Base-by-base conservation (phyloP, 345 rosid species). In the Hibiscus mutabilis region DNA sequence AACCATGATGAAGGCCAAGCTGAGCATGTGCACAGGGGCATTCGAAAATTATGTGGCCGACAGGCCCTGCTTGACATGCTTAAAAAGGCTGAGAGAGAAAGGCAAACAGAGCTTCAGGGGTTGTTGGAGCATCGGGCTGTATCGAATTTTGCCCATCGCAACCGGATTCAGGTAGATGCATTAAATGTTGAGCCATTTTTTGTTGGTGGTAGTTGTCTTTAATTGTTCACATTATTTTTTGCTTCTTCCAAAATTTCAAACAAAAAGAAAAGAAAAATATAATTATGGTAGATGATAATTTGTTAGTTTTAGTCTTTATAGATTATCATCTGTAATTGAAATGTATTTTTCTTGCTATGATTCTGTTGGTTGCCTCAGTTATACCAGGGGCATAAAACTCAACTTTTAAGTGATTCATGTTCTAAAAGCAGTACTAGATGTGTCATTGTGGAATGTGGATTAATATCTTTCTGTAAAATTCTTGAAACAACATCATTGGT, bases 61-160 rank as follows among this genome's bases (percentile, higher is more conserved):
- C 98, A 94, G 78, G 93, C 86, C 73, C 70, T 88, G 75, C 86
- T 94, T 74, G 98, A 94, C 76, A 91, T 91, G 97, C 66, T 91
- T 66, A 87, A 87, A 77, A 88, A 85, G 84, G 87, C 88, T 57
- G 95, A 91, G 80, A 80, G 83, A 76, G 98, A 91, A 81, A 85
- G 97, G 77, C 87, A 82, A 75, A 84, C 70, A 55, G 98, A 94
- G 85, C 89, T 94, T 65, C 87, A 85, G 71, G 86, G 80, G 53
- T 78, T 94, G 78, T 64, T 82, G 80, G 90, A 87, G 79, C 86
- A 74, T 75, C 86, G 72, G 46, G 87, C 93, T 69, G 98, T 94
- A 60, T 82, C 98, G 24, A 86, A 85, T 75, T 94, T 94, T 81
- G 84, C 97, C 78, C 91, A 94, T 75, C 95, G 96, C 55, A 85